Evolutionary conservation across 2,329 filamentous ascomycete genomes (phyloP).

Genomic region (Diaporthe citri): DNA sequence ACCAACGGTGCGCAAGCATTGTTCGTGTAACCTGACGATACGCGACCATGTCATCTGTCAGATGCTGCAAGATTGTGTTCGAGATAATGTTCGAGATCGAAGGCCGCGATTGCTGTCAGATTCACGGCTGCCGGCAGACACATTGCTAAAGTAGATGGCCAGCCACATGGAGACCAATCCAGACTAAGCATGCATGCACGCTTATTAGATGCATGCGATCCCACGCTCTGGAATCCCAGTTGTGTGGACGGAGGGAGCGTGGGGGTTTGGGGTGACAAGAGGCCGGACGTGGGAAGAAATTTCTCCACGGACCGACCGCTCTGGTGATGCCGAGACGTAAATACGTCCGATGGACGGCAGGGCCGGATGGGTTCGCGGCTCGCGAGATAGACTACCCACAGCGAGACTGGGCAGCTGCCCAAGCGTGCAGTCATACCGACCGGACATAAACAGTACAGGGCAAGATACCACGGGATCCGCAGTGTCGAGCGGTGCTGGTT

Average conservation of each 20-base stretch:
- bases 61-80: not conserved
- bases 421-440: not conserved
- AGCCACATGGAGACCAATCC: not conserved
- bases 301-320: slow-evolving; percentile 14
- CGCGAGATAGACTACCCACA: slow-evolving; percentile 2
- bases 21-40: not conserved
- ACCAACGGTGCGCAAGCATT: not conserved
- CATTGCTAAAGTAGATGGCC: not conserved
- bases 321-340: slow-evolving; percentile 9
- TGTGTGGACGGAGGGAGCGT: not conserved
- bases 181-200: slow-evolving; percentile 16
- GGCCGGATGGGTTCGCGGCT: slow-evolving; percentile 1
- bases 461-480: not conserved
- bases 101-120: not conserved
- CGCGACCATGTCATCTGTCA: not conserved
- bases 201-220: slow-evolving; percentile 10
- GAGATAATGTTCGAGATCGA: not conserved
- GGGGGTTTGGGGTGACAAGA: slow-evolving; percentile 27
- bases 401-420: not conserved
- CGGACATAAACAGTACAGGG: not conserved
- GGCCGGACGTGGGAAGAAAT: slow-evolving; percentile 24
- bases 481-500: not conserved
- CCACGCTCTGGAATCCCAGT: slow-evolving; percentile 4
- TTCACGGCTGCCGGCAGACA: not conserved
- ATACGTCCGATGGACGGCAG: not conserved